These are phyloP conservation scores for Capsicum rhomboideum DNA, from an alignment of 257 asterid genomes.

Conservation along the genomic window DNA sequence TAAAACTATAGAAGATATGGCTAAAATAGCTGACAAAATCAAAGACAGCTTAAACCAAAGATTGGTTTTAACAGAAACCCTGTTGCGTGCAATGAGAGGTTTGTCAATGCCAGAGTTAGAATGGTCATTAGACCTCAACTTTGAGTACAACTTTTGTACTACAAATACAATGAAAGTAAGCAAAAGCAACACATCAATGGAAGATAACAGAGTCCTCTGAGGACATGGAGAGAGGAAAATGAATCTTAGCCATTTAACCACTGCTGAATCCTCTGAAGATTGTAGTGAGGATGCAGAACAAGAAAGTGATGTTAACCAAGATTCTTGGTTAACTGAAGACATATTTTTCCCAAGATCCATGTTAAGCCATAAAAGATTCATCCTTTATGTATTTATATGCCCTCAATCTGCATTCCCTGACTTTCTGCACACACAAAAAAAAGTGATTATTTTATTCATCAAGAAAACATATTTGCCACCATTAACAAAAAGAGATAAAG, in stretches of 20 bases:
- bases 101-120: slow-evolving; percentile 25
- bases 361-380: background rate
- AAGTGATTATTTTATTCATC: background rate
- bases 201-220: slow-evolving; percentile 51
- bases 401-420: background rate
- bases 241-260: slow-evolving; percentile 63
- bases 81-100: slow-evolving; percentile 46
- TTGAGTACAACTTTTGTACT: slow-evolving; percentile 37
- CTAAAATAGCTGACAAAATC: slow-evolving; percentile 21
- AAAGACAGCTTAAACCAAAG: slow-evolving; percentile 47
- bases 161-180: slow-evolving; percentile 29
- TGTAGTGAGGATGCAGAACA: slow-evolving; percentile 41
- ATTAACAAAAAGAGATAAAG: background rate
- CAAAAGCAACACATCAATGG: slow-evolving; percentile 48
- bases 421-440: background rate
- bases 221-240: slow-evolving; percentile 81
- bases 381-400: background rate
- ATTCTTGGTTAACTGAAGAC: slow-evolving; percentile 4
- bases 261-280: slow-evolving; percentile 19
- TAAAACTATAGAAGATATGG: slow-evolving; percentile 27
- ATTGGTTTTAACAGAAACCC: slow-evolving; percentile 24
- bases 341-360: background rate
- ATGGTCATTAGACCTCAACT: slow-evolving; percentile 17
- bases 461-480: background rate
- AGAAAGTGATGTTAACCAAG: slow-evolving; percentile 71